phyloP scores from a whole-genome alignment of 164 flowering plant species.

The Kalanchoe fedtschenkoi region DNA sequence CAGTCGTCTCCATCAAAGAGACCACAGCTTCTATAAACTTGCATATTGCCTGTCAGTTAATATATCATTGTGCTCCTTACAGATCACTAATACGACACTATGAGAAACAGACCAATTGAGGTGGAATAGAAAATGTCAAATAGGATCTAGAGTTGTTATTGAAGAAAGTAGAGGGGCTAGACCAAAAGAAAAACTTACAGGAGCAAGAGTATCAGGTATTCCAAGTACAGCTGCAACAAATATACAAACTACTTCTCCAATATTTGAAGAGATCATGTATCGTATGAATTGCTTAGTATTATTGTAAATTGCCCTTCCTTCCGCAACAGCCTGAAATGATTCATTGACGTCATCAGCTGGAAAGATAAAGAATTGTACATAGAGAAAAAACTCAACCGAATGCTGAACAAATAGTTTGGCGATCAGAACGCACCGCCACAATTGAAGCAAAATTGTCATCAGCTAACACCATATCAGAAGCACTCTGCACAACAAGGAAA shows the following conservation, averaged over 20 bases:
- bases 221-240: slow-evolving; percentile 99
- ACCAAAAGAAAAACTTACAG: slow-evolving; percentile 32
- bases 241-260: slow-evolving; percentile 98
- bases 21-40: no score
- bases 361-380: neutral
- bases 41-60: no score
- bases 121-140: neutral
- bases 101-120: neutral
- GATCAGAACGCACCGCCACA: slow-evolving; percentile 63
- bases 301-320: slow-evolving; percentile 97
- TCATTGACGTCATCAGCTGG: neutral
- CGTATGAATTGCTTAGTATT: slow-evolving; percentile 98
- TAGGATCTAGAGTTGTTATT: neutral
- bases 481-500: slow-evolving; percentile 57
- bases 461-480: slow-evolving; percentile 97
- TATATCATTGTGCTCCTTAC: no score
- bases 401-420: neutral
- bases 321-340: slow-evolving; percentile 79
- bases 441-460: slow-evolving; percentile 98
- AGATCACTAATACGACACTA: no score
- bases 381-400: neutral
- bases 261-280: slow-evolving; percentile 99
- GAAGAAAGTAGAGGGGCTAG: neutral
- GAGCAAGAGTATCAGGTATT: slow-evolving; percentile 95
- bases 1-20: neutral